These are phyloP conservation scores for Neofusicoccum parvum DNA, from an alignment of 2,329 filamentous ascomycete genomes.

Conservation along the genomic window DNA sequence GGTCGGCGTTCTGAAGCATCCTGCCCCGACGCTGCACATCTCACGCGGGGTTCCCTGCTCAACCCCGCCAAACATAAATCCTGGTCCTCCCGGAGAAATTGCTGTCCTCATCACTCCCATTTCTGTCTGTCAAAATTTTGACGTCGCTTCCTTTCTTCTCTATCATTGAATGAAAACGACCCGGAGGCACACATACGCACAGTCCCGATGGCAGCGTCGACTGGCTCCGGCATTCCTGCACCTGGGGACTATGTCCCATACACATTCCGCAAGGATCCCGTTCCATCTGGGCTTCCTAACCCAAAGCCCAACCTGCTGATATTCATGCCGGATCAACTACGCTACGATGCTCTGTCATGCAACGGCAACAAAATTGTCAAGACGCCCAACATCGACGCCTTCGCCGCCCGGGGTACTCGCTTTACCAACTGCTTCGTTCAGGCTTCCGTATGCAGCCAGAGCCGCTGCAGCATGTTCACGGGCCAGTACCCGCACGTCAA, in stretches of 20 bases:
- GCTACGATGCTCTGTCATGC: slow-evolving; percentile 48
- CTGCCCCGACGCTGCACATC: neutral
- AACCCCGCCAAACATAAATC: too few relatives aligned
- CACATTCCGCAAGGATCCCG: too few relatives aligned
- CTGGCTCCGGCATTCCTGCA: too few relatives aligned
- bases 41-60: neutral
- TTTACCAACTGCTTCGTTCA: slow-evolving; percentile 53
- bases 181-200: too few relatives aligned
- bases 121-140: too few relatives aligned
- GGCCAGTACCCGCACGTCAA: slow-evolving; percentile 51
- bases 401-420: slow-evolving; percentile 39
- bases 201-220: too few relatives aligned
- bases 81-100: too few relatives aligned
- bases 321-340: slow-evolving; percentile 54
- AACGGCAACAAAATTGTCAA: slow-evolving; percentile 43
- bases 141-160: too few relatives aligned
- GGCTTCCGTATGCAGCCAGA: slow-evolving; percentile 52
- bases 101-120: too few relatives aligned
- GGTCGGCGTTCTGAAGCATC: neutral
- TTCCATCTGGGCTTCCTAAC: too few relatives aligned
- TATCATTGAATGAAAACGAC: too few relatives aligned
- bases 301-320: slow-evolving; percentile 41
- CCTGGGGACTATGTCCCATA: too few relatives aligned
- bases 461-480: slow-evolving; percentile 52
- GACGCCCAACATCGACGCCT: slow-evolving; percentile 39